Percentiles rank a stretch among this genome's conserved stretches.
phyloP scores from a whole-genome alignment of 176 grass and related monocot species.

The Oryza brachyantha region DNA sequence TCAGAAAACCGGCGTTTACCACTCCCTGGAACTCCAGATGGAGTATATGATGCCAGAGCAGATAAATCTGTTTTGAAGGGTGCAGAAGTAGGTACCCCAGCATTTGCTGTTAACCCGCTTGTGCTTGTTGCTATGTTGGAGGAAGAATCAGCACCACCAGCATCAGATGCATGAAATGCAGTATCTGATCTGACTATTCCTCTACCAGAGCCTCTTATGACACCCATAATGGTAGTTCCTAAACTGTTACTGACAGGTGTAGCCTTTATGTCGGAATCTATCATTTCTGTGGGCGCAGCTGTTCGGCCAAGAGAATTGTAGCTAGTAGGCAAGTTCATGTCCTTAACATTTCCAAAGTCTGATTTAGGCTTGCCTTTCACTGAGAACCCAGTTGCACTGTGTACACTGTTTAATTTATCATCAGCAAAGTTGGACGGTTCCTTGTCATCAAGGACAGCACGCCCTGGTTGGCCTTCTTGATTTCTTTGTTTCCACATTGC shows the following conservation, averaged over 20 bases:
- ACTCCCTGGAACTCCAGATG: slow-evolving; percentile 51
- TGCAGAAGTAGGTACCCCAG: slow-evolving; percentile 22
- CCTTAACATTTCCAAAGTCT: slow-evolving; percentile 49
- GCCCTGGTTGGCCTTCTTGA: slow-evolving; percentile 74
- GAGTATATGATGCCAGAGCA: slow-evolving; percentile 50
- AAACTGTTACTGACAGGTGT: slow-evolving; percentile 58
- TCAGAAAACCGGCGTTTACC: slow-evolving; percentile 95
- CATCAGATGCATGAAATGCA: slow-evolving; percentile 45
- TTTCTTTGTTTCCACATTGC: slow-evolving; percentile 98
- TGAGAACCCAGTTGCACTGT: slow-evolving; percentile 37
- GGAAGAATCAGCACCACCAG: slow-evolving; percentile 12
- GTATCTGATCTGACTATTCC: slow-evolving; percentile 69
- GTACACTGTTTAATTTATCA: slow-evolving; percentile 44
- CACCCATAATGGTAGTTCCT: slow-evolving; percentile 72
- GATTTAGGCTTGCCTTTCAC: slow-evolving; percentile 55
- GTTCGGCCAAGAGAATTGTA: slow-evolving; percentile 52
- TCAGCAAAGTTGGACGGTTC: slow-evolving; percentile 40
- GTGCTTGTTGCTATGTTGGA: slow-evolving; percentile 28
- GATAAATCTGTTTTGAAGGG: slow-evolving; percentile 87
- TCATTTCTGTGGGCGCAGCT: slow-evolving; percentile 33
- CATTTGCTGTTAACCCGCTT: slow-evolving; percentile 25
- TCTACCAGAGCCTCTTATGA: slow-evolving; percentile 82
- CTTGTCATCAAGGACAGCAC: slow-evolving; percentile 59
- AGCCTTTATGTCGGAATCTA: slow-evolving; percentile 65
- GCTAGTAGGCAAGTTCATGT: slow-evolving; percentile 24